These are phyloP conservation scores for Fonsecaea nubica DNA, from an alignment of 2,329 filamentous ascomycete genomes.

Conservation along the genomic window DNA sequence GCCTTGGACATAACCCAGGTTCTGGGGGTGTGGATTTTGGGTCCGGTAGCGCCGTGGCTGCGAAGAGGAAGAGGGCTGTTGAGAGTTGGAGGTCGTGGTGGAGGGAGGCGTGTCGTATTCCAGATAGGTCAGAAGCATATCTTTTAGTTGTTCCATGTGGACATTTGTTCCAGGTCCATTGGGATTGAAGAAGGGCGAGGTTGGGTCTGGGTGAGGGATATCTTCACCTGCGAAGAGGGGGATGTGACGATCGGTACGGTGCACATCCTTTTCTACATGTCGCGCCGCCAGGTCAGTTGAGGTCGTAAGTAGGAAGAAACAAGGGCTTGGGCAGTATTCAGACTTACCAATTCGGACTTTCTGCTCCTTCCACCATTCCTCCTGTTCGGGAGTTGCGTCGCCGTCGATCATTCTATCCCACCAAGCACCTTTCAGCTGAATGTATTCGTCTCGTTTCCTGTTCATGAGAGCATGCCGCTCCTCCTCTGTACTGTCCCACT, in stretches of 20 bases:
- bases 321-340: constrained; percentile 13
- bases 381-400: constrained; percentile 77
- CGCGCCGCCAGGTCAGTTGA: constrained; percentile 53
- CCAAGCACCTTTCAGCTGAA: constrained; percentile 91
- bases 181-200: constrained; percentile 88
- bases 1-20: constrained; percentile 95
- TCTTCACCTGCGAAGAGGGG: constrained; percentile 97
- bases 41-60: constrained; percentile 27
- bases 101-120: constrained; percentile 74
- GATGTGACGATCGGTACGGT: constrained; percentile 92
- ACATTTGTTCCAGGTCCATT: constrained; percentile 93
- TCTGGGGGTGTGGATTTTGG: constrained; percentile 55
- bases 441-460: constrained; percentile 88
- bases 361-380: constrained; percentile 97
- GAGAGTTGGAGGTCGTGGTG: constrained; percentile 2
- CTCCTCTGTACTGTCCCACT: constrained; percentile 88
- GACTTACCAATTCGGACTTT: constrained; percentile 85
- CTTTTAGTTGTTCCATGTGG: constrained; percentile 98
- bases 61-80: constrained; percentile 19
- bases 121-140: constrained; percentile 98
- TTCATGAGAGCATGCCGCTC: constrained; percentile 84
- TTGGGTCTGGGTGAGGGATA: constrained; percentile 92
- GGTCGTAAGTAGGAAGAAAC: constrained; percentile 50
- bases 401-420: constrained; percentile 92
- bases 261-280: constrained; percentile 91